Conservation (phyloP, 228 moss, liverwort and hornwort species). For the Sphagnum magellanicum region DNA sequence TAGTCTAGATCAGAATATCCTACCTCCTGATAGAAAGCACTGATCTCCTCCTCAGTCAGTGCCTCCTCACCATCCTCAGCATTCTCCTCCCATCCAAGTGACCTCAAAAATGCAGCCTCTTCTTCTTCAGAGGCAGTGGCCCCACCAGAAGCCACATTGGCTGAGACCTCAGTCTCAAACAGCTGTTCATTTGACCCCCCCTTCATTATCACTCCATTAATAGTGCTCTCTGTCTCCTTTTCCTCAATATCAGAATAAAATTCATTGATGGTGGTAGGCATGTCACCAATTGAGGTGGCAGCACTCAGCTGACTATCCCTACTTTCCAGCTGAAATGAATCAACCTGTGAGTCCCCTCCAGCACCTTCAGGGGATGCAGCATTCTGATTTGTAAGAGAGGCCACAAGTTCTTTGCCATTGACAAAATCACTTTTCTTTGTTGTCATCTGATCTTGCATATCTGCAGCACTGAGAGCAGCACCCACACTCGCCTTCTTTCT, state of each 20-base stretch:
- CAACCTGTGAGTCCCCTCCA: constrained; percentile 20
- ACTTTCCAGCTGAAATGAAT: constrained; percentile 38
- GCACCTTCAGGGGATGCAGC: constrained; percentile 34
- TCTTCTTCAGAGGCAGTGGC: constrained; percentile 71
- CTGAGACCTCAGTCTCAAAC: constrained; percentile 12
- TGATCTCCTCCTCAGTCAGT: constrained; percentile 94
- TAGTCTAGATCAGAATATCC: constrained; percentile 3
- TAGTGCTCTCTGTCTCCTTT: constrained; percentile 29
- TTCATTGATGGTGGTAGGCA: constrained; percentile 12
- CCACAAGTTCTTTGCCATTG: constrained; percentile 44
- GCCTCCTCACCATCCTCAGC: constrained; percentile 78
- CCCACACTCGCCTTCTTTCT: constrained; percentile 65
- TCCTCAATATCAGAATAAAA: constrained; percentile 11
- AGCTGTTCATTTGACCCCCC: constrained; percentile 18
- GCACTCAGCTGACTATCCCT: constrained; percentile 29
- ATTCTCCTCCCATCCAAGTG: constrained; percentile 90
- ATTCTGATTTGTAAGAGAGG: constrained; percentile 29
- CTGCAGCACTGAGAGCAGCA: constrained; percentile 43
- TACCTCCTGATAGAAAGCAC: constrained; percentile 68
- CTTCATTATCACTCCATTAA: constrained; percentile 51
- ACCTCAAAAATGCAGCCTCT: constrained; percentile 91
- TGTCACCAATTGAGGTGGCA: constrained; percentile 11
- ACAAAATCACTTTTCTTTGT: constrained; percentile 36
- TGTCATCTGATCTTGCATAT: constrained; percentile 59
- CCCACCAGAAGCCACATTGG: constrained; percentile 15